Evolutionary conservation across 1,284 basidiomycete species (phyloP).

Genomic region (Microbotryomycetes sp.): DNA sequence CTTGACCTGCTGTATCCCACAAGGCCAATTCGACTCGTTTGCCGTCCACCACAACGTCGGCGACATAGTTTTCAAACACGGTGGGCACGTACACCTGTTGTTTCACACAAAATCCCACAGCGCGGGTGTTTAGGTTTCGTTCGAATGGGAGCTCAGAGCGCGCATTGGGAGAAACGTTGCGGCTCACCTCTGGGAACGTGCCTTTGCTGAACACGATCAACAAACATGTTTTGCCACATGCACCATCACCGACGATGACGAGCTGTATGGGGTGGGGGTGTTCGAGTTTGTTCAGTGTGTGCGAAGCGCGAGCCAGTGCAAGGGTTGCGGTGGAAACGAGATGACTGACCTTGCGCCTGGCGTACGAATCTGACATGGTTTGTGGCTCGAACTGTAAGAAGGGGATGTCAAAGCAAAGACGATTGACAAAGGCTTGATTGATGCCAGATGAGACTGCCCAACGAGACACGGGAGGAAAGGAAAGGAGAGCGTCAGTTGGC

Average conservation of each 20-base stretch:
- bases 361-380: not conserved
- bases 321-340: too few relatives aligned
- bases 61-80: constrained; percentile 79
- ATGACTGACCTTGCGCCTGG: not conserved
- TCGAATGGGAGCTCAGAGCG: not conserved
- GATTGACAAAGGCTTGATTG: too few relatives aligned
- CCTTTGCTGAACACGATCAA: constrained; percentile 95
- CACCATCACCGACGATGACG: constrained; percentile 38
- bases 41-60: constrained; percentile 77
- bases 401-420: too few relatives aligned
- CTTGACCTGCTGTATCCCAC: constrained; percentile 98
- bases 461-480: not conserved
- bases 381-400: too few relatives aligned
- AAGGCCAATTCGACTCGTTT: constrained; percentile 89
- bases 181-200: constrained; percentile 83
- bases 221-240: constrained; percentile 67
- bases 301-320: not conserved
- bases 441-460: not conserved
- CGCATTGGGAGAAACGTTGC: not conserved
- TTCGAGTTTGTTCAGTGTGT: not conserved
- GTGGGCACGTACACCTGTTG: constrained; percentile 89
- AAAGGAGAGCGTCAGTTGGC: not conserved
- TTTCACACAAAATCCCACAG: not conserved
- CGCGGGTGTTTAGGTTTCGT: not conserved
- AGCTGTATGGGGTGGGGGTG: constrained; percentile 14